These are phyloP conservation scores for Fusarium aywerte DNA, from an alignment of 2,329 filamentous ascomycete genomes.

Conservation along the genomic window DNA sequence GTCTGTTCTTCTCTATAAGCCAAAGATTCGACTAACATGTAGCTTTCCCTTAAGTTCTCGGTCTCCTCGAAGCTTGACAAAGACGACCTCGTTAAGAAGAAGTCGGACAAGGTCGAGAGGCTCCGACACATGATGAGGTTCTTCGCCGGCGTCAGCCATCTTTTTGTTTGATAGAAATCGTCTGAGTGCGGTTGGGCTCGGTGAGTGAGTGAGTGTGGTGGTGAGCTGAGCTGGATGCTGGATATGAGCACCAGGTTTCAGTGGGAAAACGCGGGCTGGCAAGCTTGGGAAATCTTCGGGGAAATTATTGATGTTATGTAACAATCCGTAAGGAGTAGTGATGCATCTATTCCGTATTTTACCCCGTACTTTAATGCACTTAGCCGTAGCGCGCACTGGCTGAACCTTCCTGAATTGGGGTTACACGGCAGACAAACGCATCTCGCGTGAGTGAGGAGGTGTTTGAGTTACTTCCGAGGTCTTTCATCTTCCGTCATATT, in stretches of 20 bases:
- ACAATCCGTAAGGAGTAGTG: background rate
- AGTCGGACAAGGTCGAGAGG: slow-evolving; percentile 95
- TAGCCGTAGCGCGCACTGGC: slow-evolving; percentile 22
- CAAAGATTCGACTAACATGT: slow-evolving; percentile 71
- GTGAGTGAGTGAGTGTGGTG: slow-evolving; percentile 9
- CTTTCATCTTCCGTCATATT: slow-evolving; percentile 13
- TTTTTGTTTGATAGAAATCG: slow-evolving; percentile 33
- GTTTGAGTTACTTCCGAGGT: slow-evolving; percentile 22
- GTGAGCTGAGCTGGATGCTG: slow-evolving; percentile 14
- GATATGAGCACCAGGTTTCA: slow-evolving; percentile 33
- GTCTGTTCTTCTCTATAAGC: background rate
- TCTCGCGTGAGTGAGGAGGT: slow-evolving; percentile 35
- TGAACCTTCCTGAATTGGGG: slow-evolving; percentile 33
- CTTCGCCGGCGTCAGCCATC: slow-evolving; percentile 88
- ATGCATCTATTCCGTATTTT: slow-evolving; percentile 21
- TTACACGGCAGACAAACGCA: slow-evolving; percentile 40
- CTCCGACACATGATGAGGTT: slow-evolving; percentile 79
- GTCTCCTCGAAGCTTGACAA: slow-evolving; percentile 96
- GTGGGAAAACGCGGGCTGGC: slow-evolving; percentile 38
- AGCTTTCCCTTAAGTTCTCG: slow-evolving; percentile 94
- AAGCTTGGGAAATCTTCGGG: slow-evolving; percentile 43
- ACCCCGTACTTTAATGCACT: slow-evolving; percentile 34
- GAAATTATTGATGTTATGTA: slow-evolving; percentile 18
- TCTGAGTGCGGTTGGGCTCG: slow-evolving; percentile 4
- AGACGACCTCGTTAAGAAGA: slow-evolving; percentile 93